Conservation (phyloP, 2,329 filamentous ascomycete genomes). For the Chalaropsis ovoidea region DNA sequence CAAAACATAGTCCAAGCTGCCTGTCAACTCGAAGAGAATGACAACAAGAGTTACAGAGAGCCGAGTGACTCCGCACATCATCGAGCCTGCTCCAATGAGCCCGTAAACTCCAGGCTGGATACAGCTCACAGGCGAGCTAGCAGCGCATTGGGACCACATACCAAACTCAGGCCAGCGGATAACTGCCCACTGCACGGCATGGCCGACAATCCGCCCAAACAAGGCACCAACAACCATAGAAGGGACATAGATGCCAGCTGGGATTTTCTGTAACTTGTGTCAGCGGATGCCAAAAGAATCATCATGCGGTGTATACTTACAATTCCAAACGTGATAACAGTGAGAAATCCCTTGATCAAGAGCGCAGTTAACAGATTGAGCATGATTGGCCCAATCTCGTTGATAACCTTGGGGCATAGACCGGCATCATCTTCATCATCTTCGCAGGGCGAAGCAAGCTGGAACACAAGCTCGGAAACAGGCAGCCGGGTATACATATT, state of each 20-base stretch:
- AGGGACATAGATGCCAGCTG: constrained; percentile 92
- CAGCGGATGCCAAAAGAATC: neutral
- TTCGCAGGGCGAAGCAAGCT: constrained; percentile 80
- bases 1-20: constrained; percentile 86
- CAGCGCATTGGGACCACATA: constrained; percentile 65
- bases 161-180: constrained; percentile 59
- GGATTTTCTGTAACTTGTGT: constrained; percentile 55
- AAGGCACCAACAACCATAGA: constrained; percentile 97
- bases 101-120: constrained; percentile 96
- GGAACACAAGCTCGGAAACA: constrained; percentile 81
- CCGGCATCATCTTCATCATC: constrained; percentile 54
- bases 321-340: constrained; percentile 85
- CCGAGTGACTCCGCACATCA: constrained; percentile 94
- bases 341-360: constrained; percentile 79
- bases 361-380: constrained; percentile 65
- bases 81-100: constrained; percentile 84
- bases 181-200: constrained; percentile 71
- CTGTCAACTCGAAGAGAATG: constrained; percentile 91
- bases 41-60: constrained; percentile 88
- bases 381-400: constrained; percentile 71
- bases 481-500: constrained; percentile 80
- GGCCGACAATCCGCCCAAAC: constrained; percentile 78
- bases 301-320: constrained; percentile 36
- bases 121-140: constrained; percentile 63
- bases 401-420: constrained; percentile 61